These are phyloP conservation scores for Candida mattraensis DNA, from an alignment of 805 yeast species.

Conservation along the genomic window DNA sequence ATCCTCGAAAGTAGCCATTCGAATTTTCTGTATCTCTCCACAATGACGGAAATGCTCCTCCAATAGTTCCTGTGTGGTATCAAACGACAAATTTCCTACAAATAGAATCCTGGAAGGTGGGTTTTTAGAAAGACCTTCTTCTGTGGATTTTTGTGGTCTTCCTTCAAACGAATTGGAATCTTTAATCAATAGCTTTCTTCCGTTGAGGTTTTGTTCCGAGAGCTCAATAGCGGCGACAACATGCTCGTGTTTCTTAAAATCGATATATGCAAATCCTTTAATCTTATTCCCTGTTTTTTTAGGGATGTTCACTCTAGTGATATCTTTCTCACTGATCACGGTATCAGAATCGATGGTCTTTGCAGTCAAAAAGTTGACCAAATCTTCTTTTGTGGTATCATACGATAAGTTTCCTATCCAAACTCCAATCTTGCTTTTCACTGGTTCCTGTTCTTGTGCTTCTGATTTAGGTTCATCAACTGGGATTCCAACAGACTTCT, in stretches of 20 bases:
- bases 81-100: slow-evolving; percentile 91
- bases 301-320: slow-evolving; percentile 82
- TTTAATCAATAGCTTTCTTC: slow-evolving; percentile 84
- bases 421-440: slow-evolving; percentile 51
- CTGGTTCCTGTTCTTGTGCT: slow-evolving; percentile 6
- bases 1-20: slow-evolving; percentile 99
- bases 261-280: slow-evolving; percentile 90
- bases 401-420: slow-evolving; percentile 95
- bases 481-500: slow-evolving; percentile 33
- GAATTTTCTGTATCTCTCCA: slow-evolving; percentile 77
- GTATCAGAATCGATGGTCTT: slow-evolving; percentile 33
- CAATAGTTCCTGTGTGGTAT: slow-evolving; percentile 77
- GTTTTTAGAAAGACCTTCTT: slow-evolving; percentile 54
- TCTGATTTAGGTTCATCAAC: slow-evolving; percentile 6
- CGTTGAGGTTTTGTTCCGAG: slow-evolving; percentile 73
- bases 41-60: slow-evolving; percentile 86
- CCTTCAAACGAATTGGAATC: slow-evolving; percentile 81
- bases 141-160: slow-evolving; percentile 63
- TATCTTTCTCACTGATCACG: slow-evolving; percentile 52
- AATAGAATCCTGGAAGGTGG: slow-evolving; percentile 89
- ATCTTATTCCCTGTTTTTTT: slow-evolving; percentile 60
- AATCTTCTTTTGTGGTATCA: slow-evolving; percentile 76
- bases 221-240: slow-evolving; percentile 62
- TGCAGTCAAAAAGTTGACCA: slow-evolving; percentile 59
- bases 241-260: slow-evolving; percentile 61